Evolutionary conservation across 2,329 filamentous ascomycete genomes (phyloP).

Genomic region (Trichoderma koningii): DNA sequence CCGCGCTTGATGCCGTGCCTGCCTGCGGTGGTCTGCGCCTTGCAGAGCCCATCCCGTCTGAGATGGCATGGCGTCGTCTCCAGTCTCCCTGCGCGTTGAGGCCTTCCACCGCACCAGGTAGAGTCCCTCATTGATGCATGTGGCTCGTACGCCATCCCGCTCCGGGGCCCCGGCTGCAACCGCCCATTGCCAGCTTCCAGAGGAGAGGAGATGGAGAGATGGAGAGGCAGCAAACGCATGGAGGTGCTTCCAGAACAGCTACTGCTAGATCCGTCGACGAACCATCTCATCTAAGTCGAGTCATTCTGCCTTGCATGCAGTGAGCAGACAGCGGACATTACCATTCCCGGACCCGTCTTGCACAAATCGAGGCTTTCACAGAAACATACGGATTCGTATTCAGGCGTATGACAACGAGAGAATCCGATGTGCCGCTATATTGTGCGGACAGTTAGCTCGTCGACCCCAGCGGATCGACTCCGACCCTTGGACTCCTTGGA

Average conservation of each 20-base stretch:
- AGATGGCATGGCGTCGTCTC: constrained; percentile 7
- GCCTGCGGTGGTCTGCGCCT: constrained; percentile 17
- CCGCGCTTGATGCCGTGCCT: constrained; percentile 20
- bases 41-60: not conserved
- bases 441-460: constrained; percentile 8
- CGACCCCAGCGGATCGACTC: constrained; percentile 16
- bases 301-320: not conserved
- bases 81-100: constrained; percentile 13
- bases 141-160: constrained; percentile 13
- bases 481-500: not conserved
- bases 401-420: not conserved
- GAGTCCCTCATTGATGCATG: constrained; percentile 21
- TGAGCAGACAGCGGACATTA: constrained; percentile 1
- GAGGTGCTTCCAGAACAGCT: not conserved
- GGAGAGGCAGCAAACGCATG: not conserved
- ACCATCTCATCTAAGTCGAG: not conserved
- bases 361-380: constrained; percentile 16
- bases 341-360: not conserved
- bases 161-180: constrained; percentile 13
- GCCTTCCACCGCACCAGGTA: constrained; percentile 14
- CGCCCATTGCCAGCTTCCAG: not conserved
- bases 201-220: not conserved
- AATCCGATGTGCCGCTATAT: constrained; percentile 6
- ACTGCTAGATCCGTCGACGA: not conserved
- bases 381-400: not conserved